Evolutionary conservation across 2,329 filamentous ascomycete species (phyloP), one percentile per base, ranked within the genome.

Genomic region (Hymenoscyphus fructigenus): DNA sequence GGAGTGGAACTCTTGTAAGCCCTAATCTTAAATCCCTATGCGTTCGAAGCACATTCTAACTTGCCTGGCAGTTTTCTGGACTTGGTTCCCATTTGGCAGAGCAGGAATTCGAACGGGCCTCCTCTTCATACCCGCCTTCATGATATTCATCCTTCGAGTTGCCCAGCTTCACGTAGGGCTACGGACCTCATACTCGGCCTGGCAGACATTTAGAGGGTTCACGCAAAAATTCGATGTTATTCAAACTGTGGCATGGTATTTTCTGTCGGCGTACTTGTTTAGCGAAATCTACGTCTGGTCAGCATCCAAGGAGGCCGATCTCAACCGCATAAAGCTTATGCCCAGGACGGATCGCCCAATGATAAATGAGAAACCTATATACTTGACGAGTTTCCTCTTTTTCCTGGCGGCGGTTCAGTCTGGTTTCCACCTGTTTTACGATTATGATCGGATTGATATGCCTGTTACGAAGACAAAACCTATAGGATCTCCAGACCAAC

Each of bases 311-410:
- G 78, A 79, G 47, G 83, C 85, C 61, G 87, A 88, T 67, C 81
- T 97, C 62, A 84, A 85, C 68, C 91, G 90, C 85, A 87, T 96
- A 69, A 90, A 89, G 62, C 84, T 87, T 70, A 85, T 84, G 66
- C 87, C 85, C 76, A 88, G 81, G 67, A 88, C 84, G 69, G 91
- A 95, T 75, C 85, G 93, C 41, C 84, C 90, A 23, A 84, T 87
- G 61, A 79, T 97, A 65, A 98, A 98, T 75, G 94, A 98, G 80
- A 86, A 91, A 69, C 89, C 92, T 0, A 84, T 98, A 29, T 95
- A 93, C 75, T 81, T 97, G 60, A 88, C 91, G 38, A 85, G 84
- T 66, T 88, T 91, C 72, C 85, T 95, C 69, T 74, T 88, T 2
- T 76, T 88, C 0, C 82, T 95, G 55, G 91, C 91, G 3, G 65